phyloP scores from a whole-genome alignment of 176 grass and related monocot species.

The sorghum (Sorghum bicolor) region Sorghum_bicolor_NCBIv3 NC_012878.2:52949501-52950000 shows the following conservation, averaged over 20 bases:
- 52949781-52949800: conserved; percentile 13
- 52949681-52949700: conserved; percentile 26
- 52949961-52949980: background rate
- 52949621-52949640: background rate
- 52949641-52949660: background rate
- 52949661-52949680: conserved; percentile 7
- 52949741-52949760: conserved; percentile 34
- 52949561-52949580: conserved; percentile 58
- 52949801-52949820: conserved; percentile 23
- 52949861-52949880: conserved; percentile 22
- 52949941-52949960: background rate
- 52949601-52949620: background rate
- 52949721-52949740: conserved; percentile 24
- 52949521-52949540: conserved; percentile 54
- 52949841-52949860: conserved; percentile 10
- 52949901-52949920: background rate
- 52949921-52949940: background rate
- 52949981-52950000: background rate
- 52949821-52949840: conserved; percentile 25
- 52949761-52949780: conserved; percentile 29
- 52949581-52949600: conserved; percentile 60
- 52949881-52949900: background rate
- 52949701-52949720: background rate
- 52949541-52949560: conserved; percentile 63
- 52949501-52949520: conserved; percentile 31